Evolutionary conservation across 2,329 filamentous ascomycete species (phyloP).

Genomic region (Hypocrella siamensis): DNA sequence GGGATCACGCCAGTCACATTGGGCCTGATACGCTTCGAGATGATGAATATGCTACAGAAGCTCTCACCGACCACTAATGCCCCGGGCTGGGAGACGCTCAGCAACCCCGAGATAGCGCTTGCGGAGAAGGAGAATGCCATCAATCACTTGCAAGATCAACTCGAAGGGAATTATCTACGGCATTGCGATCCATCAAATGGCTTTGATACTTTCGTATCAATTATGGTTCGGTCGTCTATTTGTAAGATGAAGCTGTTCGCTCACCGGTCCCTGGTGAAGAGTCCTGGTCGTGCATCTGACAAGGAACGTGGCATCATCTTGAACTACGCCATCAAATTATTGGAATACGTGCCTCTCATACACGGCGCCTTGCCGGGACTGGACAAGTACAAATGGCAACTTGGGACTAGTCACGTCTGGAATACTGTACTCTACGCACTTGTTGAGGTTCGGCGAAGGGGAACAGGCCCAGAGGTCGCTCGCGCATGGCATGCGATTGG

Average conservation of each 20-base stretch:
- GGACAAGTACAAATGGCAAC: conserved; percentile 12
- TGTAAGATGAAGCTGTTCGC: conserved; percentile 5
- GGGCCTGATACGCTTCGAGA: conserved; percentile 2
- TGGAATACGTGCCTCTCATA: conserved; percentile 9
- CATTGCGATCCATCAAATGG: conserved; percentile 6
- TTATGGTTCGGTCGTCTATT: conserved; percentile 4
- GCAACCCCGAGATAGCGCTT: background rate
- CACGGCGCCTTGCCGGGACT: conserved; percentile 7
- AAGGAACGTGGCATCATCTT: conserved; percentile 4
- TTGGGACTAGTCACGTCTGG: conserved; percentile 14
- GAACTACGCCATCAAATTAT: conserved; percentile 3
- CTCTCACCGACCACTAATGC: background rate
- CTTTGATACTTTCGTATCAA: conserved; percentile 2
- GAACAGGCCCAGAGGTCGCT: conserved; percentile 12
- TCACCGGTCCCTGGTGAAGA: background rate
- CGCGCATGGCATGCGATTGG: conserved; percentile 11
- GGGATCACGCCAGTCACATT: conserved; percentile 22
- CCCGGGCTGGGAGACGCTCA: background rate
- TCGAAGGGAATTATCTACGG: conserved; percentile 5
- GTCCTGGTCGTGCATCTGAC: background rate
- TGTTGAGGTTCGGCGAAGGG: conserved; percentile 11
- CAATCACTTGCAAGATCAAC: conserved; percentile 1
- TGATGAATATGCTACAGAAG: background rate
- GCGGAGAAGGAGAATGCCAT: background rate
- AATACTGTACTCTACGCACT: conserved; percentile 15